Base-by-base conservation (phyloP, 192 early-diverging fungal genomes). In the Coemansia sp. region DNA sequence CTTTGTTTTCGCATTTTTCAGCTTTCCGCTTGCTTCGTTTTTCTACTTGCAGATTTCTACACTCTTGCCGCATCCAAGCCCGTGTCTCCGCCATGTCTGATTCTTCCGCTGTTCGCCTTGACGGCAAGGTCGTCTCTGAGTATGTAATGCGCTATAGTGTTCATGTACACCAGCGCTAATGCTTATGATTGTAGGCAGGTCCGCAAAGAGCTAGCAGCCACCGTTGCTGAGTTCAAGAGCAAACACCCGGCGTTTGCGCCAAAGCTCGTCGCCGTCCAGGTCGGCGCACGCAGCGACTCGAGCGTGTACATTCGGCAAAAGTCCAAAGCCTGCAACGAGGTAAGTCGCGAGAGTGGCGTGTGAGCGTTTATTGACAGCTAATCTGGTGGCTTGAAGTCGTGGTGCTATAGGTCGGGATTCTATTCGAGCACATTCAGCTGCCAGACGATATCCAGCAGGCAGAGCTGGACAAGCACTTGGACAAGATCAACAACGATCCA, bases 261-360 rank as follows among this genome's bases (percentile, higher is more conserved):
- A 21, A 89, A 90, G 42, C 82, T 98, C 0, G 84, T 90, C 11
- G 88, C 96, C 26, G 76, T 98, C 26, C 93, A 99, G 79, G 90
- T 99, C 14, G 97, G 97, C 36, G 81, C 54, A 26, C 88, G 94
- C 40, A 91, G 93, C 46, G 97, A 99, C 78, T 97, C 94, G 14
- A 87, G 86, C 53, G 81, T 92, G 28, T 99, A 99, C 68, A 90
- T 97, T 20, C 68, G 86, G 28, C 91, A 94, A 85, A 99, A 99
- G 81, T 79, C 88, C 66, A 90, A 87, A 70, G 93, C 94, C 17
- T 91, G 88, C 52, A 80, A 77, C 23, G 91, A 94, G 73, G 73
- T 76, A 64, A 52, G 58, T 34, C 2, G 20, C 18, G 23, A 42
- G n/a, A 6, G 51, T 40, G 37, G 51, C 51, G 41, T 31, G 32